phyloP scores from a whole-genome alignment of 2,329 filamentous ascomycete genomes.

The Epichloe typhina region DNA sequence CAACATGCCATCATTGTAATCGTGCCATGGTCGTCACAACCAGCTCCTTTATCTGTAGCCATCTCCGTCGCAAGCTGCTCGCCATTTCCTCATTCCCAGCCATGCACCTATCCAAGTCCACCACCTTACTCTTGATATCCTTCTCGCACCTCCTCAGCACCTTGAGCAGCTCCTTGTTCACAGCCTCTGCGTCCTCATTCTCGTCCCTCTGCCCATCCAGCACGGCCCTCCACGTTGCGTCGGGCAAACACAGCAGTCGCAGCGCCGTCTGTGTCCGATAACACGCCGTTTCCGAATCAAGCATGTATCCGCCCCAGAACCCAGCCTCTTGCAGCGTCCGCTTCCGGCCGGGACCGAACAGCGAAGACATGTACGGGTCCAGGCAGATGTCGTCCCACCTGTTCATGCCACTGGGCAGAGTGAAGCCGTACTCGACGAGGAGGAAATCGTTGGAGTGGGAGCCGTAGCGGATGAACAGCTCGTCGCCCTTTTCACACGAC shows the following conservation, averaged over 20 bases:
- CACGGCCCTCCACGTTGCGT: conserved; percentile 27
- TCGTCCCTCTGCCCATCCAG: conserved; percentile 35
- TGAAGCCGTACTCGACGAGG: conserved; percentile 51
- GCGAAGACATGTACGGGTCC: conserved; percentile 32
- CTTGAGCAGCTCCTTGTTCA: conserved; percentile 22
- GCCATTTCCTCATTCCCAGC: conserved; percentile 16
- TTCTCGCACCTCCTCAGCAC: conserved; percentile 25
- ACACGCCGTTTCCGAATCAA: conserved; percentile 37
- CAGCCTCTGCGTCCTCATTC: conserved; percentile 28
- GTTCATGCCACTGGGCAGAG: conserved; percentile 29
- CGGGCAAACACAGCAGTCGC: conserved; percentile 22
- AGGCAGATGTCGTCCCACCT: conserved; percentile 37
- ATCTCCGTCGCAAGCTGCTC: conserved; percentile 10
- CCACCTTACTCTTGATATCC: conserved; percentile 18
- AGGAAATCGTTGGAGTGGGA: conserved; percentile 57
- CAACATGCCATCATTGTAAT: conserved; percentile 3
- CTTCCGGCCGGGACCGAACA: conserved; percentile 21
- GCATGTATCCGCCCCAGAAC: conserved; percentile 37
- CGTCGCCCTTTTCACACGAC: conserved; percentile 41
- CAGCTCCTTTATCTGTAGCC: conserved; percentile 15
- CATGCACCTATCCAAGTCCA: conserved; percentile 17
- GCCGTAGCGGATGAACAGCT: conserved; percentile 58
- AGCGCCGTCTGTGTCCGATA: conserved; percentile 43
- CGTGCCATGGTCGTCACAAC: conserved; percentile 9
- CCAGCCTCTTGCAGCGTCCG: conserved; percentile 28